Conservation (phyloP, 2,329 filamentous ascomycete genomes). For the Aureobasidium musti region DNA sequence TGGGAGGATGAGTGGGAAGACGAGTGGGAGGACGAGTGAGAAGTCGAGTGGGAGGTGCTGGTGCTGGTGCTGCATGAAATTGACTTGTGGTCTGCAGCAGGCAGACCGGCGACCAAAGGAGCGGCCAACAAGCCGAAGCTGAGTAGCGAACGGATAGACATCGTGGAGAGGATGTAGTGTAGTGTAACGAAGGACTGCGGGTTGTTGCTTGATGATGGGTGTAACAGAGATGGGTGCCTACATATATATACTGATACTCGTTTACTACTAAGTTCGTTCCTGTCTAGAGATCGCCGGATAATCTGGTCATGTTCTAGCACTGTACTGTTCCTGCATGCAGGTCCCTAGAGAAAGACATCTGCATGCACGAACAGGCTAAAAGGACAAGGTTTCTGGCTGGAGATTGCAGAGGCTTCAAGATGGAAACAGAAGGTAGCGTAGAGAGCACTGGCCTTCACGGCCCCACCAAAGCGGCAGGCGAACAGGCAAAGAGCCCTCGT, state of each 20-base stretch:
- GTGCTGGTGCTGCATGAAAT: conserved; percentile 27
- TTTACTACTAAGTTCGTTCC: background rate
- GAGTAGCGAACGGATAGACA: conserved; percentile 29
- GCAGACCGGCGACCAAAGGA: conserved; percentile 19
- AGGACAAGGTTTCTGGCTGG: conserved; percentile 2
- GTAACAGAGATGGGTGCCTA: conserved; percentile 12
- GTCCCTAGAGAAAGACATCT: background rate
- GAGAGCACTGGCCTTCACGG: conserved; percentile 24
- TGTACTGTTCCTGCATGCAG: conserved; percentile 10
- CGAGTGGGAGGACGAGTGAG: conserved; percentile 15
- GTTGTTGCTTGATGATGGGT: conserved; percentile 17
- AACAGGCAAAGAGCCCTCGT: conserved; percentile 16
- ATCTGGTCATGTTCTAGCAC: conserved; percentile 14
- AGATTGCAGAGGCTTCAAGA: conserved; percentile 3
- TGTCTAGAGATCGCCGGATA: conserved; percentile 14
- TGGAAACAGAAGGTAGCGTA: background rate
- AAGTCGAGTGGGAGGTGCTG: conserved; percentile 16
- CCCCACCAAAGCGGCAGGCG: conserved; percentile 11
- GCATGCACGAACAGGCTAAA: conserved; percentile 24
- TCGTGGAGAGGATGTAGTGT: conserved; percentile 1
- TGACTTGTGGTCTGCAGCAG: conserved; percentile 25
- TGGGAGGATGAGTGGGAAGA: conserved; percentile 9
- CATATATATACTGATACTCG: conserved; percentile 11
- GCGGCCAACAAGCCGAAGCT: conserved; percentile 26
- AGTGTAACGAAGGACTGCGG: conserved; percentile 17